phyloP scores from a whole-genome alignment of 306 rosid species.

The Nissolia schottii region DNA sequence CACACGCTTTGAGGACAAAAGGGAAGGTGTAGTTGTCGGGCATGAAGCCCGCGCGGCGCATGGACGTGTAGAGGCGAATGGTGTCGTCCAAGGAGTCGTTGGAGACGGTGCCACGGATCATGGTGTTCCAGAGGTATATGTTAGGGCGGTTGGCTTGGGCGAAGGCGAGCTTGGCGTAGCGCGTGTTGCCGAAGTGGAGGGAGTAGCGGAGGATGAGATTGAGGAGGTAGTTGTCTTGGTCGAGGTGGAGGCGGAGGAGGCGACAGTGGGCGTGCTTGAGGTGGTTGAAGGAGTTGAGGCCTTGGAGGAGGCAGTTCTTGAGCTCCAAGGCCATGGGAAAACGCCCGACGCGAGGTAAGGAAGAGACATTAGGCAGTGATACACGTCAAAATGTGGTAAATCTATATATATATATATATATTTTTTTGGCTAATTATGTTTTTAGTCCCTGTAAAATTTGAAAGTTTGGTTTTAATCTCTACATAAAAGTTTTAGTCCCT shows the following conservation, averaged over 20 bases:
- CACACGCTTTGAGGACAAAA: constrained; percentile 61
- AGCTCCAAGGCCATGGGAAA: constrained; percentile 38
- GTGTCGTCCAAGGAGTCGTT: constrained; percentile 44
- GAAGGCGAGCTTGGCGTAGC: constrained; percentile 43
- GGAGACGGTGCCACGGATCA: constrained; percentile 59
- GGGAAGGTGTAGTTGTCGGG: constrained; percentile 60
- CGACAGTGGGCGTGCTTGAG: constrained; percentile 54
- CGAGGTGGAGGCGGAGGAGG: constrained; percentile 48
- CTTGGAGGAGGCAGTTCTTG: constrained; percentile 35
- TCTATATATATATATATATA: too few species aligned
- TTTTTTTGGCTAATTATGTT: too few species aligned
- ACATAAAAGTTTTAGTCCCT: too few species aligned
- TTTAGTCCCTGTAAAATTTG: too few species aligned
- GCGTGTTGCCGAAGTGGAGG: constrained; percentile 26
- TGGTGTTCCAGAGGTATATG: constrained; percentile 52
- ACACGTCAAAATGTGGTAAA: too few species aligned
- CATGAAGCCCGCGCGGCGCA: constrained; percentile 28
- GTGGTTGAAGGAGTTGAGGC: constrained; percentile 45
- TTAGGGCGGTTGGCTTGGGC: constrained; percentile 33
- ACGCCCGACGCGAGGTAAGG: too few species aligned
- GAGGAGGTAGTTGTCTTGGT: constrained; percentile 51
- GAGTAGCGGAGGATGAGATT: constrained; percentile 41
- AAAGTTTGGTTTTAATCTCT: too few species aligned
- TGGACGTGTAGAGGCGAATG: constrained; percentile 31
- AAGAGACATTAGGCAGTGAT: too few species aligned